A percentile compares a stretch with the other conserved stretches of the same genome.
Evolutionary conservation across 768 basidiomycete species (phyloP).

Genomic region (Ramaria rubella): DNA sequence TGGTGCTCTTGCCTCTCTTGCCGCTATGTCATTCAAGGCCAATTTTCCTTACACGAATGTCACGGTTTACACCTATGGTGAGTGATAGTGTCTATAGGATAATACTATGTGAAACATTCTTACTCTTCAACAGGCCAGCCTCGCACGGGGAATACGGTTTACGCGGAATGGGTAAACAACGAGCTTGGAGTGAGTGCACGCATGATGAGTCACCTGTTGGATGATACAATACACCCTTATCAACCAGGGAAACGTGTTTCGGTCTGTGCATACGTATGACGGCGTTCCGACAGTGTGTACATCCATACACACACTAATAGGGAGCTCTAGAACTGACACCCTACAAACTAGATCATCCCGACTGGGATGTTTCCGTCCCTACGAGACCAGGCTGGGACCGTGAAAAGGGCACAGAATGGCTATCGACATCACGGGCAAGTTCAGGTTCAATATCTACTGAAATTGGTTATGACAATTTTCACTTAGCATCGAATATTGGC

Average conservation of each 20-base stretch:
- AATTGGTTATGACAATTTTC: neutral
- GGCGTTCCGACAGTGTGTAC: slow-evolving; percentile 6
- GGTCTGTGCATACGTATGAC: slow-evolving; percentile 5
- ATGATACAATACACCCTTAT: no score
- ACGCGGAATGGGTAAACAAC: slow-evolving; percentile 3
- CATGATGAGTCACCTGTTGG: neutral
- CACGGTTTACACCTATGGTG: slow-evolving; percentile 44
- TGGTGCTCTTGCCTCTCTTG: slow-evolving; percentile 44
- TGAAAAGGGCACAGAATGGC: neutral
- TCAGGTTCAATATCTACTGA: neutral
- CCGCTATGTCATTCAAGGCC: slow-evolving; percentile 38
- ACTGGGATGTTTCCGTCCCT: neutral
- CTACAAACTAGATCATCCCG: neutral
- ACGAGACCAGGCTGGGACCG: neutral
- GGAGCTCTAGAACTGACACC: neutral
- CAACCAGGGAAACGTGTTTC: slow-evolving; percentile 1
- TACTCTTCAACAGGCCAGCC: slow-evolving; percentile 4
- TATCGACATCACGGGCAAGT: slow-evolving; percentile 47
- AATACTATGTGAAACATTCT: neutral
- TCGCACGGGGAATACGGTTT: slow-evolving; percentile 3
- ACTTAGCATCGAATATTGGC: slow-evolving; percentile 48
- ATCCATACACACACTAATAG: neutral
- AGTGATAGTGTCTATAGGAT: slow-evolving; percentile 24
- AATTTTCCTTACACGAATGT: slow-evolving; percentile 34
- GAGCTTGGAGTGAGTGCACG: neutral